Evolutionary conservation across 2,329 filamentous ascomycete genomes (phyloP), one percentile per base, ranked within the genome.

Genomic region (Clarireedia paspali): DNA sequence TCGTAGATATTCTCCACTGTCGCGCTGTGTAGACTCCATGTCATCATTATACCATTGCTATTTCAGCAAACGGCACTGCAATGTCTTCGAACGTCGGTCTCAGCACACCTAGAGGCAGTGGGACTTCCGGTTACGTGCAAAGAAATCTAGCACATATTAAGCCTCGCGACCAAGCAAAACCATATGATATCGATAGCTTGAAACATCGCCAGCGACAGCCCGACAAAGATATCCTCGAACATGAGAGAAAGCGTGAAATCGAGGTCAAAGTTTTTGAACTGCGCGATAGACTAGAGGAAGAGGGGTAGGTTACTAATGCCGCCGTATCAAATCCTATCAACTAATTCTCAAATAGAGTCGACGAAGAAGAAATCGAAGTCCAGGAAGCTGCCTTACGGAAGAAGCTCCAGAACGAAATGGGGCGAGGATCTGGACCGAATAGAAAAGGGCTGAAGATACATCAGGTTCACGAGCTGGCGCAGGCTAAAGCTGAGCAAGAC

Each of bases 1-100:
- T 34, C 12, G 4, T 34, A 34, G 30, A 34, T 20, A 6, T 52
- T 44, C 40, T 45, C n/a, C 50, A 26, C 14, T 40, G 36, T n/a
- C 40, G 45, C 15, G 27, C 38, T 27, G 15, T 20, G 17, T 14
- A 42, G 17, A 42, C 9, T 23, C 20, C 42, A 46, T 14, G 20
- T 38, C 20, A 53, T 20, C 5, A 38, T 9, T 34, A 34, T 34
- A 24, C 17, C 12, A 23, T 17, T 15, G 42, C 26, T 17, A n/a
- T 36, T 23, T 26, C 3, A 54, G 9, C 20, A 54, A 42, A 24
- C 23, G 9, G 14, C 20, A 44, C 42, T 36, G 30, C 30, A n/a
- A 97, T 97, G 94, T 94, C 91, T 59, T 91, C 94, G 63, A 99
- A 99, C 75, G 94, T 99, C 68, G 95, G 94, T 57, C 89, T 99